These are phyloP conservation scores for Nannochloris sp. DNA, from an alignment of 139 green algal species.

Conservation along the genomic window DNA sequence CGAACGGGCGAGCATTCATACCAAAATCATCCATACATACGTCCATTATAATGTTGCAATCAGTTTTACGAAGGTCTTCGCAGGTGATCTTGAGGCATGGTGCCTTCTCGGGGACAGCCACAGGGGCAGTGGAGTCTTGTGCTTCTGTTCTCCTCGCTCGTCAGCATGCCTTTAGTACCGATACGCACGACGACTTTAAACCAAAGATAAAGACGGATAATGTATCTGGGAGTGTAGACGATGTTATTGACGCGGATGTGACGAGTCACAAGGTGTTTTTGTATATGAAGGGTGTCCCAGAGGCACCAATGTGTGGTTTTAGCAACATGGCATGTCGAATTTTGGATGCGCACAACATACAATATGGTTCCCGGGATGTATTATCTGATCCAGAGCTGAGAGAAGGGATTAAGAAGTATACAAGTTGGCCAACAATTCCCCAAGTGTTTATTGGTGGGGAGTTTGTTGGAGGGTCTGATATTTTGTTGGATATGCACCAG, in stretches of 20 bases:
- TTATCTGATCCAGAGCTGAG: constrained; percentile 72
- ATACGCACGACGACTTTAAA: constrained; percentile 86
- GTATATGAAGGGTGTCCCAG: constrained; percentile 65
- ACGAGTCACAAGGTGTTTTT: constrained; percentile 69
- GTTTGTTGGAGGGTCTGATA: constrained; percentile 90
- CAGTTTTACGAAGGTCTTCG: too few relatives aligned
- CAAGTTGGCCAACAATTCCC: constrained; percentile 91
- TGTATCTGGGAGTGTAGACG: constrained; percentile 17
- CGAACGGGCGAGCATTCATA: too few relatives aligned
- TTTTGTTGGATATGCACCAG: constrained; percentile 89
- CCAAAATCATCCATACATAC: too few relatives aligned
- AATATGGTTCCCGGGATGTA: constrained; percentile 79
- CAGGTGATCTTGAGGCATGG: too few relatives aligned
- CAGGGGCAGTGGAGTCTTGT: not conserved
- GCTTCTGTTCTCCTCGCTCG: not conserved
- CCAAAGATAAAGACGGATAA: constrained; percentile 50
- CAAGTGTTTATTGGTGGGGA: constrained; percentile 93
- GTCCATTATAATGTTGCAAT: too few relatives aligned
- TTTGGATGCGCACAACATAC: constrained; percentile 79
- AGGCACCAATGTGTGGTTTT: constrained; percentile 84
- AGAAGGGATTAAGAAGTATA: constrained; percentile 89
- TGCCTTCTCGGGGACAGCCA: too few relatives aligned
- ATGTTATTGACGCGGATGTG: constrained; percentile 66
- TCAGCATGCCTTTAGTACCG: constrained; percentile 16
- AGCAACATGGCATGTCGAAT: constrained; percentile 80